These are phyloP conservation scores for Picochlorum sp. DNA, from an alignment of 139 green algal species.

Conservation along the genomic window DNA sequence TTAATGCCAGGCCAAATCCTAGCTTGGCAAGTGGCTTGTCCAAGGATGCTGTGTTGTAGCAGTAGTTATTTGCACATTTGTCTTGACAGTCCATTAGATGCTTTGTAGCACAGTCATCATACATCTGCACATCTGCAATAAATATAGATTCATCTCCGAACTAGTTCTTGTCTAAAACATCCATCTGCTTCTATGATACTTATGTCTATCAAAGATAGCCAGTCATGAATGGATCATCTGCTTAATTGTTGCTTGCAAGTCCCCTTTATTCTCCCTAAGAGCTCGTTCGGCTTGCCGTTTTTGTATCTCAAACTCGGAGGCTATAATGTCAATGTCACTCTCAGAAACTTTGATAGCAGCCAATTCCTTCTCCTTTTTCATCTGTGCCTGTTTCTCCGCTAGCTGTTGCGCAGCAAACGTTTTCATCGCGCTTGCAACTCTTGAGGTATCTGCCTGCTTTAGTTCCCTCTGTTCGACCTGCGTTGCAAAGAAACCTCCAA, in stretches of 20 bases:
- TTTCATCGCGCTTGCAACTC: conserved; percentile 52
- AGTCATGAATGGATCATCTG: conserved; percentile 21
- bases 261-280: conserved; percentile 50
- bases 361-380: conserved; percentile 51
- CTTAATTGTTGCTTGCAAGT: conserved; percentile 39
- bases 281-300: conserved; percentile 56
- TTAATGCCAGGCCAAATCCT: neutral
- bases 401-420: conserved; percentile 42
- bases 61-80: neutral
- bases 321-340: conserved; percentile 53
- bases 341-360: conserved; percentile 58
- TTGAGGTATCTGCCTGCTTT: conserved; percentile 24
- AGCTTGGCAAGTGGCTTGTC: neutral
- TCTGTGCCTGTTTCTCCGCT: conserved; percentile 40
- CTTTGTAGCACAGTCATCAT: too few relatives aligned
- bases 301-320: conserved; percentile 57
- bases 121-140: too few relatives aligned
- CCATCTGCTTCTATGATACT: neutral
- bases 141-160: too few relatives aligned
- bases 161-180: too few relatives aligned
- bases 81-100: neutral
- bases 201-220: neutral
- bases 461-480: conserved; percentile 27
- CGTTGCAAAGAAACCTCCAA: too few relatives aligned
- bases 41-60: neutral